Evolutionary conservation across 176 grass and related monocot genomes (phyloP), one percentile per base, ranked within the genome.

Genomic region (Puccinellia tenuiflora): DNA sequence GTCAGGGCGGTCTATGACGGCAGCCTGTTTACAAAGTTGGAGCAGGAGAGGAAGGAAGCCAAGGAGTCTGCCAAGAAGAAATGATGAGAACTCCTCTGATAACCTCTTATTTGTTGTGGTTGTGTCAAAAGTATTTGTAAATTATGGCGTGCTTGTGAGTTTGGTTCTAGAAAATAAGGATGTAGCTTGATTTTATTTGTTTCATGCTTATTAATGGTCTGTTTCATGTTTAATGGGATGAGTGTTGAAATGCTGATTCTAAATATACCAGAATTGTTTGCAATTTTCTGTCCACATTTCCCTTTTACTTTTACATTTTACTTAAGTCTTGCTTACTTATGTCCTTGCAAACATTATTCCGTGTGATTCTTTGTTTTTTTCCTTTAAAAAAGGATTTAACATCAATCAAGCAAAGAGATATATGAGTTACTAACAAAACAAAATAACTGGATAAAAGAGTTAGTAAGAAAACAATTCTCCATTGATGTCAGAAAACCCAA

Each of bases 1-100:
- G 38, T 91, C 48, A 85, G 77, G 85, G 90, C 84, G 2, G 88
- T 87, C 5, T 96, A 88, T 46, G 93, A 96, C 82, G 93, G 93
- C 76, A 91, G 84, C 46, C 52, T 96, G 15, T 96, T 96, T 85
- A 22, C 74, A 8, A 81, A 77, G 67, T 15, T 90, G 88, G 93
- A 92, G 80, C 25, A 88, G 55, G 90, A 90, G 56, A 91, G 20
- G 28, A 71, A 79, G 22, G 38, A 83, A 37, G 78, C 89, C 56
- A 68, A 87, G 18, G 47, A 81, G 6, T 81, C 81, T n/a, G 50
- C 80, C 43, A 74, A 84, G 50, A 94, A 85, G 86, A 90, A 89
- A 80, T 74, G 81, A 89, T 88, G 33, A 85, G 21, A 61, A 69
- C 17, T 18, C 1, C 43, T 30, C 10, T 13, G 9, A 45, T 46